A percentile compares a stretch with the other conserved stretches of the same genome.
Evolutionary conservation across 2,329 filamentous ascomycete species (phyloP).

Genomic region (Sporothrix brasiliensis): DNA sequence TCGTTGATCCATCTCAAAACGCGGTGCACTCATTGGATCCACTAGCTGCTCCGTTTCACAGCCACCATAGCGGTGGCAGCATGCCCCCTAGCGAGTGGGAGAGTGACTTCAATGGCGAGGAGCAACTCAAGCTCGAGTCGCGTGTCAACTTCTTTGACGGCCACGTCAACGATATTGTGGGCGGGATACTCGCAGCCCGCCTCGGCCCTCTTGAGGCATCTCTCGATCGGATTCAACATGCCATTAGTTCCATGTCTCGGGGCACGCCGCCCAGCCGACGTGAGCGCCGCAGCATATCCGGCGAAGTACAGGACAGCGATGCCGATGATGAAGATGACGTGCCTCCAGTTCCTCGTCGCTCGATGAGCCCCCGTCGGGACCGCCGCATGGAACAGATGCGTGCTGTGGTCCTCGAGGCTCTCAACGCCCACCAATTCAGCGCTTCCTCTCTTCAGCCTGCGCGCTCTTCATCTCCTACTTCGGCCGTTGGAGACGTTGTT

Average conservation of each 20-base stretch:
- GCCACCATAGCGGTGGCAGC: constrained; percentile 64
- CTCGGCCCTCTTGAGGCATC: constrained; percentile 79
- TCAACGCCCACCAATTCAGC: constrained; percentile 59
- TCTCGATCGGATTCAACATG: constrained; percentile 74
- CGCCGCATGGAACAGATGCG: constrained; percentile 82
- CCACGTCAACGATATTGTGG: constrained; percentile 84
- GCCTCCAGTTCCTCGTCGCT: constrained; percentile 62
- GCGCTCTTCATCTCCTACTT: neutral
- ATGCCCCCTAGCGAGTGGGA: constrained; percentile 89
- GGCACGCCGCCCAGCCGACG: constrained; percentile 60
- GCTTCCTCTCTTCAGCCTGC: constrained; percentile 16
- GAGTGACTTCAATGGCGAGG: constrained; percentile 76
- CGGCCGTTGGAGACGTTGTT: neutral
- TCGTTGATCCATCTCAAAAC: neutral
- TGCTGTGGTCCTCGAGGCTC: constrained; percentile 70
- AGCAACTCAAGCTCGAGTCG: constrained; percentile 79
- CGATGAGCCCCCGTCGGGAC: constrained; percentile 76
- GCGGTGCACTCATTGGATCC: constrained; percentile 47
- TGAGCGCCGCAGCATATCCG: constrained; percentile 67
- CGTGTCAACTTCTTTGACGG: constrained; percentile 88
- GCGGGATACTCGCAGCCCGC: constrained; percentile 72
- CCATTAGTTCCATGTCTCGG: constrained; percentile 58
- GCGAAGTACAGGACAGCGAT: constrained; percentile 77
- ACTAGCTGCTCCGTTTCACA: constrained; percentile 57
- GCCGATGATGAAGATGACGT: constrained; percentile 89